phyloP scores from a whole-genome alignment of 2,329 filamentous ascomycete genomes.

The Aspergillus brunneoviolaceus region DNA sequence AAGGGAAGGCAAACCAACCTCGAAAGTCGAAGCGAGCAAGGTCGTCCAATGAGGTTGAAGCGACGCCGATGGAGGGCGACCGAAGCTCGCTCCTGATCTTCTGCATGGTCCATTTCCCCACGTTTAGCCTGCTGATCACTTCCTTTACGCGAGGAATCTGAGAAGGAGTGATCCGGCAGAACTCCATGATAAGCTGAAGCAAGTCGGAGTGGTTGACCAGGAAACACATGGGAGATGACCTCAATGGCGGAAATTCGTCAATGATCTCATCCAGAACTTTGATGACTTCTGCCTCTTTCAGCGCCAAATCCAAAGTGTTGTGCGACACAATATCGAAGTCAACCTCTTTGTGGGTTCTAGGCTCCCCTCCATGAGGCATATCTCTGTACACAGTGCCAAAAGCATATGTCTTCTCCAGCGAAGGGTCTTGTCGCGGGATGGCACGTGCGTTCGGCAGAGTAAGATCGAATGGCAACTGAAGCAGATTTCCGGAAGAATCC shows the following conservation, averaged over 20 bases:
- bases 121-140: constrained; percentile 81
- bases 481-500: constrained; percentile 77
- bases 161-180: constrained; percentile 72
- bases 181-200: constrained; percentile 83
- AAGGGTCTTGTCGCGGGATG: constrained; percentile 65
- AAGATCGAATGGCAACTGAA: constrained; percentile 92
- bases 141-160: constrained; percentile 75
- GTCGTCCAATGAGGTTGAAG: constrained; percentile 87
- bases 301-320: constrained; percentile 73
- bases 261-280: constrained; percentile 94
- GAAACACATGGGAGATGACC: constrained; percentile 75
- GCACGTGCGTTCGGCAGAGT: constrained; percentile 84
- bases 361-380: constrained; percentile 74
- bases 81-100: constrained; percentile 80
- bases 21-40: constrained; percentile 88
- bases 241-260: constrained; percentile 72
- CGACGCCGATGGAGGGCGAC: constrained; percentile 75
- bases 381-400: constrained; percentile 89
- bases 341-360: constrained; percentile 79
- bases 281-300: constrained; percentile 91
- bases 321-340: constrained; percentile 95
- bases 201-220: constrained; percentile 87
- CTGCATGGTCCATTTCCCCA: constrained; percentile 75
- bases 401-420: constrained; percentile 74
- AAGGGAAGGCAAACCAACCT: constrained; percentile 52